These are phyloP conservation scores for Periconia sp. DNA, from an alignment of 2,329 filamentous ascomycete species.

Conservation along the genomic window DNA sequence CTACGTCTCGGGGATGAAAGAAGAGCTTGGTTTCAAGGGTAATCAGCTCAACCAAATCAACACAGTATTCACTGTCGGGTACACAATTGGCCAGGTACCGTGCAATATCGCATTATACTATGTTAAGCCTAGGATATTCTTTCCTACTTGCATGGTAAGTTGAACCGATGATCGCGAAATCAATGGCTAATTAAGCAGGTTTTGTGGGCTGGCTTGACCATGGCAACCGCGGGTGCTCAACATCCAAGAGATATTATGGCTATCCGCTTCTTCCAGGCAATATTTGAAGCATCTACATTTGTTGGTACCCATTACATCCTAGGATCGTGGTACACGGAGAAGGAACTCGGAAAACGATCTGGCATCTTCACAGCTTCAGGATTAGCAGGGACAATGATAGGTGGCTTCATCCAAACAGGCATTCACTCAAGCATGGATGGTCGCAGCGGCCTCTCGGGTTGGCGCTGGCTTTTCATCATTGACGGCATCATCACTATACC, in stretches of 20 bases:
- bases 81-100: constrained; percentile 24
- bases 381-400: constrained; percentile 66
- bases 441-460: constrained; percentile 58
- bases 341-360: constrained; percentile 66
- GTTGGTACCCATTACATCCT: constrained; percentile 64
- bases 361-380: constrained; percentile 68
- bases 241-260: constrained; percentile 64
- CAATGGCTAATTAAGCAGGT: constrained; percentile 24
- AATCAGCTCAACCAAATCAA: constrained; percentile 57
- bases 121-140: constrained; percentile 67
- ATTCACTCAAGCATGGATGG: constrained; percentile 55
- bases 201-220: constrained; percentile 68
- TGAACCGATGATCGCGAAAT: not conserved
- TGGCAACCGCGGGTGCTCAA: constrained; percentile 62
- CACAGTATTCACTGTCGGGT: constrained; percentile 45
- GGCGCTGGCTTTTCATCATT: constrained; percentile 56
- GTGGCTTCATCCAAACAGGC: constrained; percentile 66
- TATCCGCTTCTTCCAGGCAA: constrained; percentile 61
- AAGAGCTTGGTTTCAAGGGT: constrained; percentile 38
- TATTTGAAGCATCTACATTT: constrained; percentile 64
- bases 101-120: constrained; percentile 62
- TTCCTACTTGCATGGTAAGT: constrained; percentile 65
- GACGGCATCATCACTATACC: constrained; percentile 64
- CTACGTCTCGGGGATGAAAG: constrained; percentile 29
- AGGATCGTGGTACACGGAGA: constrained; percentile 66